phyloP scores from a whole-genome alignment of 495 filamentous ascomycete species.

The Letharia columbiana region DNA sequence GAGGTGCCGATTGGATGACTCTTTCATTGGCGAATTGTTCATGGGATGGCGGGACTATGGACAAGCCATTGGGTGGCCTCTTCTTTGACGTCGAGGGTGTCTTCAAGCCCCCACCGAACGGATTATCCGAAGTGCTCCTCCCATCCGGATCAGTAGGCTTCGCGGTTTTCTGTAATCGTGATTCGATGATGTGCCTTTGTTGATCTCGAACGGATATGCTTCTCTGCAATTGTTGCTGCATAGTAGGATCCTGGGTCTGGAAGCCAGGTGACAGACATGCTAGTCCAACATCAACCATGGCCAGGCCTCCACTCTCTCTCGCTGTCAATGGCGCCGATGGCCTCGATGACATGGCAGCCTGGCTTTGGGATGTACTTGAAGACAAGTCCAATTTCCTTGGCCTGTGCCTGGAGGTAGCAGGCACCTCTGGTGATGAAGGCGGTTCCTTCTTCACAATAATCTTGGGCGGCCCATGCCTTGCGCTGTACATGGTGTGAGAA shows the following conservation, averaged over 20 bases:
- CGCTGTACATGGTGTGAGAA: conserved; percentile 26
- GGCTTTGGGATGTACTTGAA: conserved; percentile 50
- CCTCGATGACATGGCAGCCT: conserved; percentile 47
- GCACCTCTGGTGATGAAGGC: conserved; percentile 69
- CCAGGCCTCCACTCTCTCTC: conserved; percentile 60
- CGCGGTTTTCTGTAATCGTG: conserved; percentile 75
- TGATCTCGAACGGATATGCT: conserved; percentile 91
- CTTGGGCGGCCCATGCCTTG: conserved; percentile 46
- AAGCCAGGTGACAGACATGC: conserved; percentile 94
- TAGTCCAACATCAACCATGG: conserved; percentile 85
- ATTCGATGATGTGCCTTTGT: conserved; percentile 90
- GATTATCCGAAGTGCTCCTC: conserved; percentile 41
- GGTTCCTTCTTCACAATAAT: conserved; percentile 97
- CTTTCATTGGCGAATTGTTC: conserved; percentile 91
- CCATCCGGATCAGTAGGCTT: conserved; percentile 63
- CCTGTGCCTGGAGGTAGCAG: conserved; percentile 63
- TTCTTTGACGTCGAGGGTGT: conserved; percentile 62
- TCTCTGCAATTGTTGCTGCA: conserved; percentile 89
- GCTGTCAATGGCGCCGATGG: conserved; percentile 72
- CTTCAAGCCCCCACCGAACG: conserved; percentile 53
- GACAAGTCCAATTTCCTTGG: conserved; percentile 86
- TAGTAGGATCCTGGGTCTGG: conserved; percentile 88
- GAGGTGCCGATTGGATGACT: conserved; percentile 91
- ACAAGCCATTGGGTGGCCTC: conserved; percentile 78
- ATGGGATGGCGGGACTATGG: conserved; percentile 93